Conservation (phyloP, 176 grass and related monocot genomes). For the Cymbopogon citratus region DNA sequence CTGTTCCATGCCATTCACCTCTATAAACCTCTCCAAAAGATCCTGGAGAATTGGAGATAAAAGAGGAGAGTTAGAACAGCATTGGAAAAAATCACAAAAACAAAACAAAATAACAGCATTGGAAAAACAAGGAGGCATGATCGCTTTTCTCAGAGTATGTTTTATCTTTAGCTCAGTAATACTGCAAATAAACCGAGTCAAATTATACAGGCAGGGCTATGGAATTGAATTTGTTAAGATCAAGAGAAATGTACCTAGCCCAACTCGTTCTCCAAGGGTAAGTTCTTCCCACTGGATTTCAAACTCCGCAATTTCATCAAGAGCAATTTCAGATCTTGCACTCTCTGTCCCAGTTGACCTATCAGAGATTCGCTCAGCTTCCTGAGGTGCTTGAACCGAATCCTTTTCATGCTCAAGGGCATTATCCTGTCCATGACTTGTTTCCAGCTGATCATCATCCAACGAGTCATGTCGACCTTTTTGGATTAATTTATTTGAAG, state of each 20-base stretch:
- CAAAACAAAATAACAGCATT: too few species aligned
- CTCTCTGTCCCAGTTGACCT: conserved; percentile 84
- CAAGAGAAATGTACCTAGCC: conserved; percentile 67
- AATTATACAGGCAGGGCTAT: neutral
- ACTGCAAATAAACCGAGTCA: neutral
- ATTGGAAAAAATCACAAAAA: too few species aligned
- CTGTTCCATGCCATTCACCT: conserved; percentile 97
- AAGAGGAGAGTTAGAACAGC: conserved; percentile 12
- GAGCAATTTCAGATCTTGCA: conserved; percentile 69
- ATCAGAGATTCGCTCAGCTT: conserved; percentile 66
- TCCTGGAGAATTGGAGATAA: conserved; percentile 37
- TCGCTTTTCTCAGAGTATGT: neutral
- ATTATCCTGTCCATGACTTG: conserved; percentile 47
- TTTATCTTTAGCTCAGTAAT: neutral
- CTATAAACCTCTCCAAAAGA: conserved; percentile 96
- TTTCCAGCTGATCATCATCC: conserved; percentile 42
- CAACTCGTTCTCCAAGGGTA: conserved; percentile 79
- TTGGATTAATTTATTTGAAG: conserved; percentile 32
- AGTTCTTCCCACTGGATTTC: conserved; percentile 98
- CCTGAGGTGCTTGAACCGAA: conserved; percentile 43
- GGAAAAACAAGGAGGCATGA: neutral
- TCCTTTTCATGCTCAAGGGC: conserved; percentile 38
- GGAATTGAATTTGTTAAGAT: conserved; percentile 8
- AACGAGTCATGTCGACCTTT: conserved; percentile 36
- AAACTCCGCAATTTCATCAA: conserved; percentile 82